Conservation (phyloP, 2,329 filamentous ascomycete genomes). For the Diaporthe velutina region DNA sequence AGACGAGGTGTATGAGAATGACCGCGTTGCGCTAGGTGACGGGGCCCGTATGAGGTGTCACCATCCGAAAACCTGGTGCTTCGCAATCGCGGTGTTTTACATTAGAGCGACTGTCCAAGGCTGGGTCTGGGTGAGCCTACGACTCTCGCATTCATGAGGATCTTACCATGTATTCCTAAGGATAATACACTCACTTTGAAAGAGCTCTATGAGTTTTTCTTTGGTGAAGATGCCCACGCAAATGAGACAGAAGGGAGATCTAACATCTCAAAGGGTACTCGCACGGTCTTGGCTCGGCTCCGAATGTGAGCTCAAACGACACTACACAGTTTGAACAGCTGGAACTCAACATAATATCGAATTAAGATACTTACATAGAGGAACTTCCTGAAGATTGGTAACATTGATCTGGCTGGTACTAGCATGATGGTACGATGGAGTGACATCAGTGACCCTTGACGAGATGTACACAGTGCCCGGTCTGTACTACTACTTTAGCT, state of each 20-base stretch:
- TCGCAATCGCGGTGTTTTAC: too few relatives aligned
- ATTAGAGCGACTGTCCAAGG: too few relatives aligned
- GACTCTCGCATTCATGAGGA: too few relatives aligned
- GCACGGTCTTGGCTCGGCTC: background rate
- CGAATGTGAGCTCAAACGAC: background rate
- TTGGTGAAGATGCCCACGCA: background rate
- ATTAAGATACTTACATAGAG: background rate
- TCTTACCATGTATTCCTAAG: too few relatives aligned
- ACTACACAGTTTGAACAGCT: background rate
- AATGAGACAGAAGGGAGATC: background rate
- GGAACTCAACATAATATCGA: background rate
- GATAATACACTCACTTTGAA: too few relatives aligned
- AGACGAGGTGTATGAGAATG: too few relatives aligned
- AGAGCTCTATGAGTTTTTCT: too few relatives aligned
- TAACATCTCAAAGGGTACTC: background rate
- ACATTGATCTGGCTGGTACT: background rate
- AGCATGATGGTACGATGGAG: background rate
- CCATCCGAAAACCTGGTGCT: too few relatives aligned
- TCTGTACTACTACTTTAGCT: background rate
- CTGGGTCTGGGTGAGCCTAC: too few relatives aligned
- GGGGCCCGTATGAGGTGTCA: too few relatives aligned
- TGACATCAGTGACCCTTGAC: background rate
- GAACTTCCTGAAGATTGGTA: background rate
- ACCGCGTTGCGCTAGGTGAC: too few relatives aligned
- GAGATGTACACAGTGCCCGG: background rate